Conservation (phyloP, 257 asterid species). For the Solanum sitiens region DNA sequence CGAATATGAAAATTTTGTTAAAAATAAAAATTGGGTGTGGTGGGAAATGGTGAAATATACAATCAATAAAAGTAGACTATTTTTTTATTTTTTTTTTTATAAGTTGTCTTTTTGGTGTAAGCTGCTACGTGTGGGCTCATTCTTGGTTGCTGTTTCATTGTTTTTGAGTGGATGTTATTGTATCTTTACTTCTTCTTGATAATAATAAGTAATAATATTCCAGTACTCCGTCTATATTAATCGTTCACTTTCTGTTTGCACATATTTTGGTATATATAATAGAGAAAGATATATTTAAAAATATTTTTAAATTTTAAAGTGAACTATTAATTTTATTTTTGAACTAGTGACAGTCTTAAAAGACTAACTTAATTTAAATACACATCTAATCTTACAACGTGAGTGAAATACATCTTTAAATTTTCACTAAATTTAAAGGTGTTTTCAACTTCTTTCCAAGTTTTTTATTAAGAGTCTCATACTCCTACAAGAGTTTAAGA, state of each 20-base stretch:
- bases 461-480: no score
- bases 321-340: no score
- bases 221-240: no score
- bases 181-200: background rate
- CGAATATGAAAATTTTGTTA: background rate
- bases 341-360: no score
- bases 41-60: background rate
- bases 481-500: no score
- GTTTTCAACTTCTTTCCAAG: fast-evolving
- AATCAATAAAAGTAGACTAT: background rate
- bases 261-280: no score
- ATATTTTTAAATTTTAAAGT: no score
- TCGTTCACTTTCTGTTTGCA: background rate
- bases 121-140: background rate
- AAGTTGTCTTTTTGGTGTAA: background rate
- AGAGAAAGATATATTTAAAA: background rate
- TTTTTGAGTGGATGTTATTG: background rate
- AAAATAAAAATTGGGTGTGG: background rate
- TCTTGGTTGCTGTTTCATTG: background rate
- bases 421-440: no score
- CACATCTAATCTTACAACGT: no score
- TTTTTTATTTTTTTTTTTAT: background rate
- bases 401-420: no score
- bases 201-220: no score
- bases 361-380: no score